A percentile compares a stretch with the other conserved stretches of the same genome.
These are phyloP conservation scores for Pythium oligandrum DNA, from an alignment of 352 stramenopile genomes.

Conservation along the genomic window DNA sequence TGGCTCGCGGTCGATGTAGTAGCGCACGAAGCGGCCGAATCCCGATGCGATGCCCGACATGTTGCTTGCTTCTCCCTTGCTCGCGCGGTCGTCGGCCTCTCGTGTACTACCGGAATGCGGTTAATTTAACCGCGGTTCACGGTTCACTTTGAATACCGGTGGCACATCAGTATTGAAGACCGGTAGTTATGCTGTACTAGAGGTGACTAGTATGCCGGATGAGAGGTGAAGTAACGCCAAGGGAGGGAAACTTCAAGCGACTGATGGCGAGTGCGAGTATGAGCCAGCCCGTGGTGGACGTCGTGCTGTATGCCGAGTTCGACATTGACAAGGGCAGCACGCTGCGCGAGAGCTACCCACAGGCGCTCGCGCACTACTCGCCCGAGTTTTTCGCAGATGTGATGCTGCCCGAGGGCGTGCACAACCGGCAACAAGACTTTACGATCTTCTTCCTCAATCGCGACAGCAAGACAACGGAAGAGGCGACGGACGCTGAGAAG, in stretches of 20 bases:
- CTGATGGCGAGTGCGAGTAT: too few species aligned
- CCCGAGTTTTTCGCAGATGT: constrained; percentile 88
- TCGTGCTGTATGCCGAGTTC: constrained; percentile 82
- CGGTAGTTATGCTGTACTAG: too few species aligned
- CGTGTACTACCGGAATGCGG: neutral
- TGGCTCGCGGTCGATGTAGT: constrained; percentile 82
- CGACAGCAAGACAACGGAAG: neutral
- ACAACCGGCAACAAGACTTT: constrained; percentile 84
- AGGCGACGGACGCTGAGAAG: neutral
- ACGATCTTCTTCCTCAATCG: constrained; percentile 89
- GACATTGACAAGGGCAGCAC: constrained; percentile 87
- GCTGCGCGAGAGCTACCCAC: constrained; percentile 64
- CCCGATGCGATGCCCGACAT: constrained; percentile 6
- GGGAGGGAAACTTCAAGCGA: too few species aligned
- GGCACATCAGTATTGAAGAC: too few species aligned
- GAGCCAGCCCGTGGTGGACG: constrained; percentile 38
- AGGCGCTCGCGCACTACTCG: constrained; percentile 63
- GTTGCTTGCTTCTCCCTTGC: neutral
- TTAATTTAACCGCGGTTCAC: too few species aligned
- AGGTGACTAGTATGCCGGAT: too few species aligned
- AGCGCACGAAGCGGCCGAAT: constrained; percentile 74
- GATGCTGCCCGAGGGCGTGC: constrained; percentile 84
- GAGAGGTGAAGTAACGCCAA: too few species aligned
- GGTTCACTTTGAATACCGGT: too few species aligned
- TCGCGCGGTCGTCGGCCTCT: constrained; percentile 1